A percentile compares a stretch with the other conserved stretches of the same genome.
These are phyloP conservation scores for Gossypium bickii DNA, from an alignment of 345 rosid genomes.

Conservation along the genomic window DNA sequence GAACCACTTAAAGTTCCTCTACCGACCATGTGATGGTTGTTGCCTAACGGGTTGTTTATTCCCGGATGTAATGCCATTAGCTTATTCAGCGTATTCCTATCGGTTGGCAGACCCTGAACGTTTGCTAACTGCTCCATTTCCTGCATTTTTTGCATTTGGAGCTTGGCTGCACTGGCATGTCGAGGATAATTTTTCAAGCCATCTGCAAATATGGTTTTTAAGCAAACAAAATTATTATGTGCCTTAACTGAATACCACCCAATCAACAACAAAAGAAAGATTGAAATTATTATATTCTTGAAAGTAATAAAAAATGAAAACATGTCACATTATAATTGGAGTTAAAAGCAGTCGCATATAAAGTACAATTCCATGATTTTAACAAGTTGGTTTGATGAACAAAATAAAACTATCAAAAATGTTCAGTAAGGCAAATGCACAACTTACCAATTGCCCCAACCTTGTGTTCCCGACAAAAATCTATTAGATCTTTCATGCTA, in stretches of 20 bases:
- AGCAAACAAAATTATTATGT: not conserved
- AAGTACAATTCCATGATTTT: not conserved
- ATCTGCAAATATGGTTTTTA: constrained; percentile 46
- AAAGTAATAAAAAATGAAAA: not conserved
- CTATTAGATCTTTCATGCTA: constrained; percentile 95
- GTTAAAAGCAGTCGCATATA: not conserved
- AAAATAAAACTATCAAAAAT: not conserved
- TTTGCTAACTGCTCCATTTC: constrained; percentile 79
- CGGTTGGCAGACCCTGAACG: constrained; percentile 77
- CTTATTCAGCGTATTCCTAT: constrained; percentile 74
- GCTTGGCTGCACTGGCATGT: constrained; percentile 47
- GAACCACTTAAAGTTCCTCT: constrained; percentile 66
- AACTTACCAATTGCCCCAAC: constrained; percentile 78
- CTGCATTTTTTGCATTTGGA: constrained; percentile 77
- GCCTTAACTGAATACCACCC: not conserved
- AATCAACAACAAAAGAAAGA: not conserved
- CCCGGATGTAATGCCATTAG: constrained; percentile 66
- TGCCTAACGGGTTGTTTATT: constrained; percentile 45
- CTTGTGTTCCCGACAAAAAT: constrained; percentile 69
- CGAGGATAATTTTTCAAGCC: constrained; percentile 82
- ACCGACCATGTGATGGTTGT: constrained; percentile 43
- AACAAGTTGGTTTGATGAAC: not conserved
- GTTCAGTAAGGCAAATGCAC: not conserved
- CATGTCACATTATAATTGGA: not conserved
- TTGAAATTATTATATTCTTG: not conserved